Base-by-base conservation (phyloP, 1,284 basidiomycete species). In the Tilletia setariae region DNA sequence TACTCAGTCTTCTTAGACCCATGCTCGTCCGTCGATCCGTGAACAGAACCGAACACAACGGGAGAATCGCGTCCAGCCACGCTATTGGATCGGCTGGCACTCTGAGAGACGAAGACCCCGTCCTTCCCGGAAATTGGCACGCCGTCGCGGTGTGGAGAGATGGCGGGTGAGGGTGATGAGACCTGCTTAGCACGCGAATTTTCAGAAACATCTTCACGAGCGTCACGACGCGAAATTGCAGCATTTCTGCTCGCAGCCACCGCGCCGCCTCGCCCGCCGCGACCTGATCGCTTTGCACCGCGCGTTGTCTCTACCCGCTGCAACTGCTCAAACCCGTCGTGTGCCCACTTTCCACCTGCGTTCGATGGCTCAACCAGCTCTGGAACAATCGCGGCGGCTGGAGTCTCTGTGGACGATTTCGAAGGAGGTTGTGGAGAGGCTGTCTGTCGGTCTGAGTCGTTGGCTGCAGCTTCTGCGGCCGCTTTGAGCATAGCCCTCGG, bases 51-150 rank as follows among this genome's bases (percentile, higher is more conserved):
- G 35, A 61, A 61, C 3, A 61, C 56, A 11, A 61, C 56, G n/a
- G 56, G 32, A 25, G 56, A 61, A 21, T 61, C 56, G 28, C 56
- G 28, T 19, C 56, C 56, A 2, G 56, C 56, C 19, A 61, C 56
- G 56, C 56, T 61, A 40, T 61, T 61, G 8, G 56, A 61, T 16
- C 56, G 56, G 35, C 56, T 61, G 7, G 56, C 32, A 30, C 56
- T 61, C 56, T 40, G 56, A 13, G 56, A 40, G 4, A 61, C 56
- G 56, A 35, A 61, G 13, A 61, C 56, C 30, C 56, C 56, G 56
- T 40, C 56, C 32, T 61, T 61, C n/a, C 56, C 56, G 28, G 28
- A 16, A 16, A 61, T 8, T 13, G 56, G 56, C 28, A 61, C 56
- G 11, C 56, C 56, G 28, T 11, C 56, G 7, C 56, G 56, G 35